Base-by-base conservation (phyloP, 108 stramenopile species). In the Fragilariopsis cylindrus region DNA sequence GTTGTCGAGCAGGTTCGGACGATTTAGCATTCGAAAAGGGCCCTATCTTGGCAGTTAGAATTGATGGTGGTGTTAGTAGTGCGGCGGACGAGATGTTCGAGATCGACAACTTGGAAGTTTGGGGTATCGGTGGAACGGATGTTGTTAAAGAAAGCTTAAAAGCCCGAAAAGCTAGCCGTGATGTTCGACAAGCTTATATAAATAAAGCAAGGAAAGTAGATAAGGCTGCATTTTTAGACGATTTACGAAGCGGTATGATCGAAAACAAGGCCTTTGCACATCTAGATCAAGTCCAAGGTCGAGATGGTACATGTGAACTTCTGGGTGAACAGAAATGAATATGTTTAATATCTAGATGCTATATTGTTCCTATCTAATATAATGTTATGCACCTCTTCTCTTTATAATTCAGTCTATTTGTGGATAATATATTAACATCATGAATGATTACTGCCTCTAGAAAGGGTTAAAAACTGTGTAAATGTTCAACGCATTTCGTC, bases 11-110 rank as follows among this genome's bases (percentile, higher is more conserved):
- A 19, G 65, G 76, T 18, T 63, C 76, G 5, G 73, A 74, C 16
- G 92, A 94, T 70, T 16, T 88, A 69, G 90, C 92, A 1, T 94
- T 88, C 84, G 86, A 85, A 16, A 86, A 84, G 69, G 92, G 92
- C 6, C 79, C 79, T 0, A 63, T 94, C 7, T 70, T 94, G 5
- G 77, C 12, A 47, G 57, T 3, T n/a, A 60, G 16, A 4, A 8
- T 0, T 5, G 53, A 54, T 11, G 18, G 7, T 11, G 56, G 57
- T 12, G 71, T n/a, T 41, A 48, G 60, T n/a, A 75, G 68, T 72
- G 47, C 77, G 5, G 57, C 47, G 62, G 21, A 62, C 60, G 6
- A 39, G 12, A 40, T 40, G 19, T 94, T 94, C 67, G 84, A 86
- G 48, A 83, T 94, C 13, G 87, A 90, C 49, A 70, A 71, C 18